Percentiles rank a stretch among this genome's conserved stretches.
Evolutionary conservation across 2,329 filamentous ascomycete species (phyloP).

Genomic region (Simplicillium aogashimaense): DNA sequence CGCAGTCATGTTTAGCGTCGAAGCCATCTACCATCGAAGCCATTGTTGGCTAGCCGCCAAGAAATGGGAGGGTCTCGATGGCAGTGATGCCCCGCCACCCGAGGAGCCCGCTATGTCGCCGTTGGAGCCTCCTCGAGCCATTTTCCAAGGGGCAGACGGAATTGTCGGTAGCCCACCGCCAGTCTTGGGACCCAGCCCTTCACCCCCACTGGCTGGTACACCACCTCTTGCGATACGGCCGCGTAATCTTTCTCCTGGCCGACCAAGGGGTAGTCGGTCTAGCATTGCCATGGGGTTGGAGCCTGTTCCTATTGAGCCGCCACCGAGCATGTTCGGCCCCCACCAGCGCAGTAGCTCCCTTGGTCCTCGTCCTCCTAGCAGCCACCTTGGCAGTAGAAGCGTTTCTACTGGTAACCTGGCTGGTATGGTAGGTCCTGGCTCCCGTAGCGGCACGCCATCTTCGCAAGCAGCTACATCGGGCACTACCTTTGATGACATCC

Average conservation of each 20-base stretch:
- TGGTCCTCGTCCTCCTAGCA: conserved; percentile 21
- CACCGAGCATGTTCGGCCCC: conserved; percentile 12
- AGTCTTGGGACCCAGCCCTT: conserved; percentile 12
- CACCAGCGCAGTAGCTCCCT: conserved; percentile 25
- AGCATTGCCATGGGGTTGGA: conserved; percentile 34
- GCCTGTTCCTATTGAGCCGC: conserved; percentile 28
- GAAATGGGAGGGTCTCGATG: conserved; percentile 32
- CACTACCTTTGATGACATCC: conserved; percentile 39
- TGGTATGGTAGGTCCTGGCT: conserved; percentile 11
- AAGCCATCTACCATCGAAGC: conserved; percentile 48
- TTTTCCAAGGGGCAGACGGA: conserved; percentile 21
- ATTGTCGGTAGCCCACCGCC: conserved; percentile 12
- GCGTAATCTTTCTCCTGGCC: conserved; percentile 27
- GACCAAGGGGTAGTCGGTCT: conserved; percentile 23
- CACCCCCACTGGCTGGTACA: conserved; percentile 17
- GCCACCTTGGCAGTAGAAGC: conserved; percentile 20
- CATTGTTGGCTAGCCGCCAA: conserved; percentile 47
- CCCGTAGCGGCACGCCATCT: conserved; percentile 10
- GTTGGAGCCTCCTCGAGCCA: conserved; percentile 24
- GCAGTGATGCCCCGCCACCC: conserved; percentile 14
- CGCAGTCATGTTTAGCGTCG: conserved; percentile 50
- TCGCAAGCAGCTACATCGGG: conserved; percentile 16
- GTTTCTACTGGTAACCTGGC: conserved; percentile 25
- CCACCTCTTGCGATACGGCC: conserved; percentile 23
- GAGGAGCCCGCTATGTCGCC: conserved; percentile 26